phyloP scores from a whole-genome alignment of 768 basidiomycete genomes.

The Lyophyllum decastes region DNA sequence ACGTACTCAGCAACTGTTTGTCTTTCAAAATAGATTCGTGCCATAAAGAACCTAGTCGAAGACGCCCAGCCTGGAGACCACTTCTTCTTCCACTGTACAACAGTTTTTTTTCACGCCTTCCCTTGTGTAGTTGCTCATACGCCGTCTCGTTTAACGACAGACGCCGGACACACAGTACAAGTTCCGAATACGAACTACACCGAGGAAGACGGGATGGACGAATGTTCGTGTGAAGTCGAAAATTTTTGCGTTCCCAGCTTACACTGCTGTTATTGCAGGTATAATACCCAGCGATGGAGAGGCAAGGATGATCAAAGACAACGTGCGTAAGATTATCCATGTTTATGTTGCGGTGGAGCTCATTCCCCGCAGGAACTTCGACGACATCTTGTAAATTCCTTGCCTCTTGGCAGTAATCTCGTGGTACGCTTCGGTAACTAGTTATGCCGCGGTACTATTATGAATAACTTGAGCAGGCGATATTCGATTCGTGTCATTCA shows the following conservation, averaged over 20 bases:
- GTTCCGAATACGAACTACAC: slow-evolving; percentile 39
- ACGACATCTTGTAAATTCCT: slow-evolving; percentile 32
- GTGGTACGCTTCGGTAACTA: slow-evolving; percentile 27
- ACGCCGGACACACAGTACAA: slow-evolving; percentile 54
- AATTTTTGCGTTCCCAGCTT: neutral
- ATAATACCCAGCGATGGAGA: slow-evolving; percentile 41
- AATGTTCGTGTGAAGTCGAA: slow-evolving; percentile 36
- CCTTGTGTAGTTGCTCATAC: neutral
- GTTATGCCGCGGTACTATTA: neutral
- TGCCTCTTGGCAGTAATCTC: slow-evolving; percentile 38
- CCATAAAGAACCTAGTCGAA: slow-evolving; percentile 44
- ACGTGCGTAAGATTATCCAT: slow-evolving; percentile 24
- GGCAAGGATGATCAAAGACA: slow-evolving; percentile 34
- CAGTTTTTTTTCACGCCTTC: too few species aligned
- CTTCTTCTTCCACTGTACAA: slow-evolving; percentile 61
- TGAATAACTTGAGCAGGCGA: slow-evolving; percentile 16
- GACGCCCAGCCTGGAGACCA: slow-evolving; percentile 47
- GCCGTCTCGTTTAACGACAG: slow-evolving; percentile 15
- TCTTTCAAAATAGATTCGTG: slow-evolving; percentile 31
- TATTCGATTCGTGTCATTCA: slow-evolving; percentile 43
- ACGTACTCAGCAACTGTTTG: neutral
- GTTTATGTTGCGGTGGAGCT: neutral
- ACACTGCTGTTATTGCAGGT: slow-evolving; percentile 21
- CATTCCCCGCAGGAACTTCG: slow-evolving; percentile 30
- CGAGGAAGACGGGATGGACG: slow-evolving; percentile 55